Conservation (phyloP, 2,329 filamentous ascomycete species). For the Hypoxylon sp. region DNA sequence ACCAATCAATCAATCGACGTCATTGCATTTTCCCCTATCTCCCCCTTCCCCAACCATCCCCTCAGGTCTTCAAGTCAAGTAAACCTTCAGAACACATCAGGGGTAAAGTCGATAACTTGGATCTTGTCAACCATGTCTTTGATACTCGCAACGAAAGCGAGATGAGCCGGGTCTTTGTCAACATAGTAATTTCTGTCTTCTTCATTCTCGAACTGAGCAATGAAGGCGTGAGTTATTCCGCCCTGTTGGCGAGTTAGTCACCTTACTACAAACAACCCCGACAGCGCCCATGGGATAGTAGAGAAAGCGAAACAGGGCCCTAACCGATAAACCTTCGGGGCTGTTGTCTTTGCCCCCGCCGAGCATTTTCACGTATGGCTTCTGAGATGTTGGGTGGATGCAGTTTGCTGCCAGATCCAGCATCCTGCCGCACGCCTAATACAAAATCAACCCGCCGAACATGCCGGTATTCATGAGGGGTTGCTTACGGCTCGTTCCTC, state of each 20-base stretch:
- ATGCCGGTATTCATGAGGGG: background rate
- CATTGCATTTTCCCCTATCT: conserved; percentile 11
- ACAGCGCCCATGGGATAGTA: background rate
- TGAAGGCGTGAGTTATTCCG: conserved; percentile 74
- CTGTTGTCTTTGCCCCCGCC: conserved; percentile 72
- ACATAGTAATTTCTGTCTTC: conserved; percentile 77
- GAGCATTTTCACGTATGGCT: conserved; percentile 69
- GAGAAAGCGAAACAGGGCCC: background rate
- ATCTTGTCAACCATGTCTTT: conserved; percentile 62
- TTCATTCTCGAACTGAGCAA: conserved; percentile 72
- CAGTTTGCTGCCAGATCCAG: conserved; percentile 68
- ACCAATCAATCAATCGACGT: conserved; percentile 32
- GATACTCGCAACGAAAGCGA: conserved; percentile 66
- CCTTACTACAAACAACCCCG: background rate
- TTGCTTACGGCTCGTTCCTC: conserved; percentile 50
- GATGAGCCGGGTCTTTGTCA: conserved; percentile 71
- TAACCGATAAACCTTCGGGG: conserved; percentile 70
- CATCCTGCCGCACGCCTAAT: conserved; percentile 50
- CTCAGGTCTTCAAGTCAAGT: conserved; percentile 3
- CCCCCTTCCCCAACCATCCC: conserved; percentile 9
- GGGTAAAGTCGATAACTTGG: conserved; percentile 70
- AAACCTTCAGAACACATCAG: conserved; percentile 49
- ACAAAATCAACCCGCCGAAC: background rate
- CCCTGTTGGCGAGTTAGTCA: conserved; percentile 55
- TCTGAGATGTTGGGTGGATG: conserved; percentile 68